A percentile compares a stretch with the other conserved stretches of the same genome.
Conservation (phyloP, 495 filamentous ascomycete species). For the Tuber umbilicatum region DNA sequence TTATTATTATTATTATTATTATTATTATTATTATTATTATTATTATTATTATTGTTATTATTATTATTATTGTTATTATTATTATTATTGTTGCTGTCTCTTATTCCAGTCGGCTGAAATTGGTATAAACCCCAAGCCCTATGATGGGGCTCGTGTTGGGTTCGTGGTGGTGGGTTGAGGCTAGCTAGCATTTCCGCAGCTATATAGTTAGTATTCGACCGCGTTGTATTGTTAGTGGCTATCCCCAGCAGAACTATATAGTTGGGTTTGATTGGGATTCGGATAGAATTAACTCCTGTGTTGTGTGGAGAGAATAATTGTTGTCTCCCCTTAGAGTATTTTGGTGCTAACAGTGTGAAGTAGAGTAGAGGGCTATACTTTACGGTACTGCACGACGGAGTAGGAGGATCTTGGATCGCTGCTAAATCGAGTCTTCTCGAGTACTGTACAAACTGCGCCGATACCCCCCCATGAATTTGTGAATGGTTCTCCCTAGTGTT, state of each 20-base stretch:
- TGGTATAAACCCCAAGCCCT: background rate
- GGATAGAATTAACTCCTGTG: background rate
- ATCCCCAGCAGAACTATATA: background rate
- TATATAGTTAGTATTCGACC: background rate
- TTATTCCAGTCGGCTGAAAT: background rate
- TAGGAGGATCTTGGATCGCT: too few relatives aligned
- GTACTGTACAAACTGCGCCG: too few relatives aligned
- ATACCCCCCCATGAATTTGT: too few relatives aligned
- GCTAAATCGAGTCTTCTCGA: too few relatives aligned
- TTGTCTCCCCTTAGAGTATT: background rate
- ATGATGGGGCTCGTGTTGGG: background rate
- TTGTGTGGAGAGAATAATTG: background rate
- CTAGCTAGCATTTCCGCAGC: background rate
- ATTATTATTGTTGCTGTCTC: background rate
- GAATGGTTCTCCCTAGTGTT: too few relatives aligned
- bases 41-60: background rate
- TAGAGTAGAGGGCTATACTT: too few relatives aligned
- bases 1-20: background rate
- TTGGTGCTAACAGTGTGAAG: background rate
- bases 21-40: background rate
- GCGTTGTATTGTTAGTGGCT: background rate
- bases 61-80: background rate
- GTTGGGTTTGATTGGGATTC: background rate
- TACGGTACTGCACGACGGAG: too few relatives aligned
- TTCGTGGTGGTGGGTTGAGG: background rate